A percentile compares a stretch with the other conserved stretches of the same genome.
Evolutionary conservation across 129 eudicot species (phyloP).

Genomic region (Arctium lappa): DNA sequence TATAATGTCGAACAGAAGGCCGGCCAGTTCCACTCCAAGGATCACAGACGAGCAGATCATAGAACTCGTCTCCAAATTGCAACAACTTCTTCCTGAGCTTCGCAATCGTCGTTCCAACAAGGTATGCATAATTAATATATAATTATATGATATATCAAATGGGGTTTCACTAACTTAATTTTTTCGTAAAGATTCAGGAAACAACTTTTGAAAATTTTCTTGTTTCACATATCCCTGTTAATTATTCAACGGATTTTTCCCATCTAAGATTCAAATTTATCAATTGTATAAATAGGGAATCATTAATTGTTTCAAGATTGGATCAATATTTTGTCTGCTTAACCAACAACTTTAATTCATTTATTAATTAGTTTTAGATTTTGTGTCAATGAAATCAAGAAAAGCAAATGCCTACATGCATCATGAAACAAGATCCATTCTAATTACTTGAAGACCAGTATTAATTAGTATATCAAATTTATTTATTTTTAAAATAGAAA

Average conservation of each 20-base stretch:
- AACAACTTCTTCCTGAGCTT: slow-evolving; percentile 85
- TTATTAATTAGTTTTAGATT: not conserved
- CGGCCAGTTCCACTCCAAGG: slow-evolving; percentile 47
- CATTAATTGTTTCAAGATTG: not conserved
- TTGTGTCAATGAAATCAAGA: not conserved
- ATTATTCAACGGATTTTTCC: not conserved
- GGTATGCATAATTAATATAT: slow-evolving; percentile 27
- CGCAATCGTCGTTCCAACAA: slow-evolving; percentile 69
- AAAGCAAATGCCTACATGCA: not conserved
- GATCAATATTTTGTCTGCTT: not conserved
- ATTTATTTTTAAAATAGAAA: not conserved
- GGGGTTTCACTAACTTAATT: not conserved
- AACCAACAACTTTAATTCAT: not conserved
- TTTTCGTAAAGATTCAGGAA: not conserved
- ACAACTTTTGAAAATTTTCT: not conserved
- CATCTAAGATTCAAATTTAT: not conserved
- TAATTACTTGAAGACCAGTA: not conserved
- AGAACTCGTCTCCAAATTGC: slow-evolving; percentile 79
- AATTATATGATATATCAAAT: not conserved
- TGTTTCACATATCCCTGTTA: not conserved
- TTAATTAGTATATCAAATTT: not conserved
- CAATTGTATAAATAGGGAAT: not conserved
- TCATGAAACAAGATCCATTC: not conserved
- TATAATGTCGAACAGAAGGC: slow-evolving; percentile 77
- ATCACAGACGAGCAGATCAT: slow-evolving; percentile 78